Base-by-base conservation (phyloP, 129 eudicot species). In the Lactuca saligna region DNA sequence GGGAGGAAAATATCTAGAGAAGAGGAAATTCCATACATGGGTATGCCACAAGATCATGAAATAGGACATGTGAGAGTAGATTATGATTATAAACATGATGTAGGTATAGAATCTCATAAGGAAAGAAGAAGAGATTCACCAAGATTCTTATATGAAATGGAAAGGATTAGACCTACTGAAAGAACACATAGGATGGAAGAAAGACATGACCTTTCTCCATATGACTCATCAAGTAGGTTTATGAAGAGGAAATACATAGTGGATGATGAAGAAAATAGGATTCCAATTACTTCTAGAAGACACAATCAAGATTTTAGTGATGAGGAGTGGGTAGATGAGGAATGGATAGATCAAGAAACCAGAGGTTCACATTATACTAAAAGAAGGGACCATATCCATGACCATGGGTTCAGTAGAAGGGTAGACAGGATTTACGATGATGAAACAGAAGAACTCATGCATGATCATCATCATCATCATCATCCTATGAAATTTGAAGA, bases 1-100 rank as follows among this genome's bases (percentile, higher is more conserved):
- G 87, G 75, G 70, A 85, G 80, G 74, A 79, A 64, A 51, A 61
- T 50, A 15, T 46, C 69, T 14, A 63, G 83, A 74, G 89, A 81
- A 77, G 58, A 54, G 32, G 79, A 84, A 70, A 77, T 81, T 38
- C 64, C 73, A 63, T 68, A 74, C 75, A 54, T 66, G 71, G 89
- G 65, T 79, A 73, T 71, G 68, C 17, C 73, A 59, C 79, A 59
- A 42, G 88, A 71, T 68, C 64, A 9, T 56, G 83, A 71, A 70
- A 74, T 74, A 58, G 77, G 66, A 60, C 75, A 44, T 65, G 53
- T 61, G 9, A 63, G 76, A 68, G 64, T 59, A 51, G 70, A 71
- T 71, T 72, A 78, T 75, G 72, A 69, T 41, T 65, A 42, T 50
- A 70, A 60, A 57, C 57, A 81, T 72, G 81, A 64, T 70, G 69